phyloP scores from a whole-genome alignment of 139 green algal species.

The Coelastrella sp. region DNA sequence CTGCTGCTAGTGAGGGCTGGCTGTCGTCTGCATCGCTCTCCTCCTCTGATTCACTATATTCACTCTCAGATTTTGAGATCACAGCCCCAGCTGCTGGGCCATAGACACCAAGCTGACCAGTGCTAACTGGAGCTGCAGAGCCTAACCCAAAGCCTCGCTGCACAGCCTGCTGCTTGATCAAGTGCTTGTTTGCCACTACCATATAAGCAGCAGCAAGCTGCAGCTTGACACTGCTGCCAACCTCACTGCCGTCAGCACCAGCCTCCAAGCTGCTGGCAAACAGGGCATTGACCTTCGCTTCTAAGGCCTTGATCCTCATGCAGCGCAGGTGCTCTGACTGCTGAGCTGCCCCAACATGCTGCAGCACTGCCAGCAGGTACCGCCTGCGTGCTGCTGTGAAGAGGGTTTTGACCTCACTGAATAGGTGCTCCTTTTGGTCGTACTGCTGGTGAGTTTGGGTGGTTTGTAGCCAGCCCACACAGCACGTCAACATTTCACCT shows the following conservation, averaged over 20 bases:
- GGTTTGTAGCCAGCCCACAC: neutral
- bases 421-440: constrained; percentile 15
- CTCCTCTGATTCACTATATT: neutral
- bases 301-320: neutral
- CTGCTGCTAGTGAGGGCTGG: too few species aligned
- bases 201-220: constrained; percentile 5
- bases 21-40: neutral
- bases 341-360: neutral
- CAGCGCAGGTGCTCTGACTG: neutral
- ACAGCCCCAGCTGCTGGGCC: neutral
- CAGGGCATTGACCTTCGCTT: neutral
- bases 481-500: constrained; percentile 39
- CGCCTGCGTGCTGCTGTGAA: neutral
- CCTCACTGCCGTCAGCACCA: neutral
- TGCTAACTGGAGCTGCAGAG: neutral
- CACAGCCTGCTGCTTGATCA: neutral
- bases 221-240: neutral
- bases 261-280: neutral
- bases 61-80: neutral
- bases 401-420: neutral
- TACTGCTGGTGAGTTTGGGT: constrained; percentile 17
- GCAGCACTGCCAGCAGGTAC: neutral
- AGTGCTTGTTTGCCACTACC: neutral
- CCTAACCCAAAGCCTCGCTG: neutral
- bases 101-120: neutral